Conservation (phyloP, 352 stramenopile genomes). For the Pythium aquatile region DNA sequence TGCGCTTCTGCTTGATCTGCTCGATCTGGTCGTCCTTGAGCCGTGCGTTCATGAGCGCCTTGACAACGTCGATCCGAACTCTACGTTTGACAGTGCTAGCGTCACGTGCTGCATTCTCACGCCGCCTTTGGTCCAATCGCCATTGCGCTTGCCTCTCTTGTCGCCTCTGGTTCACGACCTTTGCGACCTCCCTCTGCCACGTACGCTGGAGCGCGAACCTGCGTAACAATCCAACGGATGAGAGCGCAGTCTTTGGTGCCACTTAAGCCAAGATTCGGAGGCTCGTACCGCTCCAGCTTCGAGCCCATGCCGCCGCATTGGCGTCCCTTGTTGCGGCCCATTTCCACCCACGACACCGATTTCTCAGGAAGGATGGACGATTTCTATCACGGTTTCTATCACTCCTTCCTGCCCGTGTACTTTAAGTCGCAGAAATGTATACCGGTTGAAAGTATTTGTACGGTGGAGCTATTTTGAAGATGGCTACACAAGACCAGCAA, state of each 20-base stretch:
- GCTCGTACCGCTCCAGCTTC: constrained; percentile 65
- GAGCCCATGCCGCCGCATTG: constrained; percentile 69
- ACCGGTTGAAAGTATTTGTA: neutral
- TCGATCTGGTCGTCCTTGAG: constrained; percentile 78
- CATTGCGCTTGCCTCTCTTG: constrained; percentile 50
- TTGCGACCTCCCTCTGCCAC: constrained; percentile 62
- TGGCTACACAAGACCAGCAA: neutral
- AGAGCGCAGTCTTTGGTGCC: neutral
- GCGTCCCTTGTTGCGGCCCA: constrained; percentile 74
- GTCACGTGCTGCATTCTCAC: constrained; percentile 31
- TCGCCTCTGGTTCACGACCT: constrained; percentile 41
- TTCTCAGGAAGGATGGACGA: constrained; percentile 7
- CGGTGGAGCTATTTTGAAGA: neutral
- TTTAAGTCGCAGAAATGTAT: neutral
- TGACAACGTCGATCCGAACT: constrained; percentile 66
- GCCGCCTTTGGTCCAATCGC: constrained; percentile 42
- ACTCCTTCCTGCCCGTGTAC: neutral
- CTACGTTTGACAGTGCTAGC: constrained; percentile 42
- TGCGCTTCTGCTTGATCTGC: constrained; percentile 58
- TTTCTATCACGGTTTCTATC: constrained; percentile 5
- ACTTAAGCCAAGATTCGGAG: neutral
- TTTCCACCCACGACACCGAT: constrained; percentile 17
- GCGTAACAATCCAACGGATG: neutral
- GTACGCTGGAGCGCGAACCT: constrained; percentile 65
- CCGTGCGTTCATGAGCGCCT: constrained; percentile 65